Base-by-base conservation (phyloP, 352 stramenopile genomes). In the Phytophthora cryptogea region DNA sequence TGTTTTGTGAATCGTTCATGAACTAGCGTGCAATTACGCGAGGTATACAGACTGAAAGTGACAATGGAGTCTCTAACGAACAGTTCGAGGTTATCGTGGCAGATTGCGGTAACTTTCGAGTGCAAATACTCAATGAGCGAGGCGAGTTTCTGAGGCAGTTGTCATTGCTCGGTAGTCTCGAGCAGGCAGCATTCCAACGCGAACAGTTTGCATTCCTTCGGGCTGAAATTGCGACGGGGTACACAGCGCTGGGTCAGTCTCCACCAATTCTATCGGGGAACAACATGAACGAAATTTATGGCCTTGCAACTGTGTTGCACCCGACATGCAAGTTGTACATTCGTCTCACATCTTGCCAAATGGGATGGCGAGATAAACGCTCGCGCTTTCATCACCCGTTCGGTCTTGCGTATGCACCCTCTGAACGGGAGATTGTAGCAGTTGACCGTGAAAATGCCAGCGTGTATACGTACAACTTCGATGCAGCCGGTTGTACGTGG, bases 61-160 rank as follows among this genome's bases (percentile, higher is more conserved):
- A 59, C 10, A 16, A 3, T 41, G 58, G 47, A 1, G 61, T 89
- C 37, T 68, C 74, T 13, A 90, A 75, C 32, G 83, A 92, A 41
- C 76, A 88, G 27, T 92, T 92, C 46, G 79, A 90, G 16, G 72
- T 82, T 23, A 66, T 89, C 17, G 70, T 86, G 10, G 83, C 83
- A 5, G 83, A 92, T 26, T 58, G 71, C 17, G 83, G 83, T 31
- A 89, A 88, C 50, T 89, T 82, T 46, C 75, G 78, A 4, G 69
- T 92, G 6, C 83, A 90, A 54, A 70, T 92, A n/a, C 59, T 92
- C 8, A 83, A 78, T 16, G 80, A 90, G 41, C 58, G 61, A 0
- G 83, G 83, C 3, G 63, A 72, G 11, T 82, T 83, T 27, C 28
- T 88, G 17, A 70, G 78, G 8, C 62, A 79, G 23, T 39, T 92